phyloP scores from a whole-genome alignment of 257 asterid genomes.

The Lycium ferocissimum region DNA sequence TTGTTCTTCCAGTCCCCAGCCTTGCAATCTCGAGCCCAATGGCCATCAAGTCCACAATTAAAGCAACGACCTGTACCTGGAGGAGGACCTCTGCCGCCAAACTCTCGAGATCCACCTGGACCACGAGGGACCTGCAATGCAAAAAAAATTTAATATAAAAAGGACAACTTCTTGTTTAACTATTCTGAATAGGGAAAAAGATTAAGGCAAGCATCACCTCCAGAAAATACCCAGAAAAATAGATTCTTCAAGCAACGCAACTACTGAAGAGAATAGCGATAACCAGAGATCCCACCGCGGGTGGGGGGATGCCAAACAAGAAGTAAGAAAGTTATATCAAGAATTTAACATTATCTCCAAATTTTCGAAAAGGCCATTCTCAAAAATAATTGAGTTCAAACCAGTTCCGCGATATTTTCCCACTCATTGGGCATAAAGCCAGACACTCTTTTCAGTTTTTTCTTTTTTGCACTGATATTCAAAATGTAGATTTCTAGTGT shows the following conservation, averaged over 20 bases:
- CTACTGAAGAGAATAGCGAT: not conserved
- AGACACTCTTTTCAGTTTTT: not conserved
- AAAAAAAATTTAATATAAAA: constrained; percentile 14
- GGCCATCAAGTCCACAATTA: constrained; percentile 70
- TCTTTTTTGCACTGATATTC: not conserved
- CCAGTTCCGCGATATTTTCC: not conserved
- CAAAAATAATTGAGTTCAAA: not conserved
- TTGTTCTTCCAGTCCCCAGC: constrained; percentile 78
- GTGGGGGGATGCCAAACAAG: not conserved
- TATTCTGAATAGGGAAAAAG: not conserved
- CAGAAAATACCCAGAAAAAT: not conserved
- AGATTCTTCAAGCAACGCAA: constrained; percentile 10
- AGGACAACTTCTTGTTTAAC: not conserved
- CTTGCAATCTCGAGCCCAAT: constrained; percentile 73
- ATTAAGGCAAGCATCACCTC: not conserved
- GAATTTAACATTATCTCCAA: not conserved
- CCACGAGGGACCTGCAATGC: constrained; percentile 61
- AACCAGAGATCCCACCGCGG: not conserved
- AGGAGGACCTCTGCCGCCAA: constrained; percentile 61
- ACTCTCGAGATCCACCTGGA: constrained; percentile 68
- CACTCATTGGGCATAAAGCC: not conserved
- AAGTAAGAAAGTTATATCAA: not conserved
- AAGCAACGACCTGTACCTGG: constrained; percentile 75
- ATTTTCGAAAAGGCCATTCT: not conserved
- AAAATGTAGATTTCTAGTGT: not conserved